phyloP scores from a whole-genome alignment of 202 grass and related monocot genomes.

The Brachypodium distachyon region DNA sequence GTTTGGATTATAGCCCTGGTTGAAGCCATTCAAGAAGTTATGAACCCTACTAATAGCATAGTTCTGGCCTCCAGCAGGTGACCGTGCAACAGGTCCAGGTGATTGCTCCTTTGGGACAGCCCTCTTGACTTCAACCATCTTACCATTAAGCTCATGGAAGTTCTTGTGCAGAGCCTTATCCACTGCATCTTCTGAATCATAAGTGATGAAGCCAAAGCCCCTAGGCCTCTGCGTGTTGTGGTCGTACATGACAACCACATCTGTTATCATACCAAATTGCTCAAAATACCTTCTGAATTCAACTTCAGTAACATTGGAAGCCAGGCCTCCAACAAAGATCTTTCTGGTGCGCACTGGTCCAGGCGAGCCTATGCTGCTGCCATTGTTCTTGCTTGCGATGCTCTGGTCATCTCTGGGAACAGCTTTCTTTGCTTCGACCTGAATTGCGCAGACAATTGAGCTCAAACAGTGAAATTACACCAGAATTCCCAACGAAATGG shows the following conservation, averaged over 20 bases:
- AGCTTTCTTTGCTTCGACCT: slow-evolving; percentile 97
- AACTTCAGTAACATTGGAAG: slow-evolving; percentile 74
- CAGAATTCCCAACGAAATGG: slow-evolving; percentile 35
- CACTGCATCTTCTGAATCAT: slow-evolving; percentile 78
- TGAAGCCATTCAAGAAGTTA: slow-evolving; percentile 69
- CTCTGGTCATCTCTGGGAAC: slow-evolving; percentile 79
- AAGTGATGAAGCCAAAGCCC: slow-evolving; percentile 94
- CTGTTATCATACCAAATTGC: slow-evolving; percentile 81
- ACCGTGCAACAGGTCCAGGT: slow-evolving; percentile 52
- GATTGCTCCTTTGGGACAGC: slow-evolving; percentile 91
- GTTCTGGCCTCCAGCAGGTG: slow-evolving; percentile 49
- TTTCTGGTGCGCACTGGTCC: slow-evolving; percentile 66
- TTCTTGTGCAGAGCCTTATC: slow-evolving; percentile 71
- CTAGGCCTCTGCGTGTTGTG: slow-evolving; percentile 84
- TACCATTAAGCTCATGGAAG: slow-evolving; percentile 88
- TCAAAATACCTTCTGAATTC: slow-evolving; percentile 92
- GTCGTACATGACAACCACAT: slow-evolving; percentile 98
- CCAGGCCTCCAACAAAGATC: slow-evolving; percentile 91
- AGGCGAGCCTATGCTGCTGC: slow-evolving; percentile 52
- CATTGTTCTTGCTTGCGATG: slow-evolving; percentile 59
- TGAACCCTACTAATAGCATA: slow-evolving; percentile 49
- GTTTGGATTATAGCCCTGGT: slow-evolving; percentile 50
- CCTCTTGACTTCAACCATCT: slow-evolving; percentile 95
- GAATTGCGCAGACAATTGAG: slow-evolving; percentile 9
- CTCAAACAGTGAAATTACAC: slow-evolving; percentile 3